Conservation (phyloP, 148 eudicot genomes). For the Fagopyrum homotropicum region DNA sequence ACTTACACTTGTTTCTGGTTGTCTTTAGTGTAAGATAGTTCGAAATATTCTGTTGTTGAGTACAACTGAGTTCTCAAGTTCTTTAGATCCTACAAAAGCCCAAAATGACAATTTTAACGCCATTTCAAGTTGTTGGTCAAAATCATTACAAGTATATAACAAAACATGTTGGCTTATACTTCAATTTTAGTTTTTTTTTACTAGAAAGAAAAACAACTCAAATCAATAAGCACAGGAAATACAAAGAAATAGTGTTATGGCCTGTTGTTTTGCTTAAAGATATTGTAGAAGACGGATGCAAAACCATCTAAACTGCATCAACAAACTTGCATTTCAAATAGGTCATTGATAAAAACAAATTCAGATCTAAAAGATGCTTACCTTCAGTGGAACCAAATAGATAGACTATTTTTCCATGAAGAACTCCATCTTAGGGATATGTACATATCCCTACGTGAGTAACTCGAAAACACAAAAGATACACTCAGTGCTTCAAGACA, state of each 20-base stretch:
- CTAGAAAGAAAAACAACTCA: neutral
- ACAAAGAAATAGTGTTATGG: neutral
- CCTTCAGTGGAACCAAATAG: conserved; percentile 94
- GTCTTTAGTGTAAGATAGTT: conserved; percentile 61
- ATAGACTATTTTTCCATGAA: conserved; percentile 66
- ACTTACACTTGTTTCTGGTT: conserved; percentile 81
- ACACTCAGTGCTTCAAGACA: no score
- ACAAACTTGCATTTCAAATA: neutral
- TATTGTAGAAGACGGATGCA: neutral
- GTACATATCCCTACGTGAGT: no score
- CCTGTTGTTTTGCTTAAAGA: no score
- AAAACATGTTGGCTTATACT: neutral
- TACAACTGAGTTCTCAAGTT: conserved; percentile 77
- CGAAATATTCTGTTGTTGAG: conserved; percentile 92
- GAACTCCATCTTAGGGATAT: conserved; percentile 88
- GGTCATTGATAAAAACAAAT: neutral
- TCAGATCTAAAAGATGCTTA: conserved; percentile 30
- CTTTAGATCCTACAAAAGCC: conserved; percentile 60
- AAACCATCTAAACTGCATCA: neutral
- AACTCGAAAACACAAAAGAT: no score
- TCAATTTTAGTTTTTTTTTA: neutral
- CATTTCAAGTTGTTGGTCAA: no score
- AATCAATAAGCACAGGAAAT: no score
- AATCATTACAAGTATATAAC: no score
- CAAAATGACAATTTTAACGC: conserved; percentile 10